Evolutionary conservation across 768 basidiomycete species (phyloP).

Genomic region (Amanita muscaria): DNA sequence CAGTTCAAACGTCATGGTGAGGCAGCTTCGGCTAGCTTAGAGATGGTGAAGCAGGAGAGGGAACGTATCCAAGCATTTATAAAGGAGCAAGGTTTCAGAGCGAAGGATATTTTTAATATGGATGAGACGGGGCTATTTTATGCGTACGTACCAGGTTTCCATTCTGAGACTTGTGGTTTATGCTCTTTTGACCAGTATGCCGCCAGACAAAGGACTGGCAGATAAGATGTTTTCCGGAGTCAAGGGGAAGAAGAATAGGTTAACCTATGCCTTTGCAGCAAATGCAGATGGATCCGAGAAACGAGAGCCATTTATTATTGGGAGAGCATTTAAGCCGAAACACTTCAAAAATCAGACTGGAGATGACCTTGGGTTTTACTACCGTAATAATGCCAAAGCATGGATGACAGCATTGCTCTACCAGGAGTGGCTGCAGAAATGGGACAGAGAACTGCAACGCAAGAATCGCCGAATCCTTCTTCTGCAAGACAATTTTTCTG

Average conservation of each 20-base stretch:
- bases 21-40: conserved; percentile 20
- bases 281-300: conserved; percentile 29
- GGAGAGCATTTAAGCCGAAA: conserved; percentile 20
- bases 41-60: conserved; percentile 19
- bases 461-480: too few species aligned
- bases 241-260: conserved; percentile 23
- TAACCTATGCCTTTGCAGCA: conserved; percentile 24
- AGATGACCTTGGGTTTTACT: conserved; percentile 24
- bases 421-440: conserved; percentile 24
- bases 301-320: conserved; percentile 23
- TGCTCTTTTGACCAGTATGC: conserved; percentile 14
- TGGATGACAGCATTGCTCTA: conserved; percentile 30
- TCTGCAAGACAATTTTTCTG: too few species aligned
- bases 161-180: not conserved
- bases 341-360: conserved; percentile 22
- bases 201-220: conserved; percentile 23
- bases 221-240: conserved; percentile 18
- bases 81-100: conserved; percentile 16
- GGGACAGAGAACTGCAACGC: conserved; percentile 22
- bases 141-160: conserved; percentile 19
- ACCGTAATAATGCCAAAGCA: conserved; percentile 27
- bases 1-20: conserved; percentile 26
- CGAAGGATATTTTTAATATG: conserved; percentile 27
- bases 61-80: conserved; percentile 20
- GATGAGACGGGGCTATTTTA: conserved; percentile 29